phyloP scores from a whole-genome alignment of 2,329 filamentous ascomycete genomes.

The Fusarium sp. region DNA sequence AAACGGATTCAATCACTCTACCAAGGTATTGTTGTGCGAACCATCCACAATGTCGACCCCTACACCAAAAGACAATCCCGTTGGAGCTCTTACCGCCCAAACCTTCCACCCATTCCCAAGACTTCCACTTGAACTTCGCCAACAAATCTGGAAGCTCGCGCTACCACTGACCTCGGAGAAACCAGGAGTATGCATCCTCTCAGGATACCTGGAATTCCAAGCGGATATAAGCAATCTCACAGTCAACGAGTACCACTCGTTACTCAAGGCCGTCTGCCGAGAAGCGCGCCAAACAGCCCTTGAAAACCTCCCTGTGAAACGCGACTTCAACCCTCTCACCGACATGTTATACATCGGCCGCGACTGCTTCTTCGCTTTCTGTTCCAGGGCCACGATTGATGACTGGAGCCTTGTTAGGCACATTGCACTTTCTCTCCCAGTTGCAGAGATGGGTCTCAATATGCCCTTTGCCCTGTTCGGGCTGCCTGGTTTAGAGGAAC shows the following conservation, averaged over 20 bases:
- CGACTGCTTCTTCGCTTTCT: background rate
- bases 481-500: background rate
- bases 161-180: background rate
- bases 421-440: background rate
- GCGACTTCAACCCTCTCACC: background rate
- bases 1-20: rapidly evolving
- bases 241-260: background rate
- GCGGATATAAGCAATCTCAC: background rate
- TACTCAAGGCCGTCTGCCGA: background rate
- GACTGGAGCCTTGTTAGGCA: background rate
- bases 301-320: background rate
- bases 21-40: background rate
- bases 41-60: background rate
- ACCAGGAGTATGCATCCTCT: background rate
- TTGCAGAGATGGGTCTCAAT: background rate
- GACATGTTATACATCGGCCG: background rate
- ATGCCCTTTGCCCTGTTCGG: background rate
- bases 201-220: too few relatives aligned
- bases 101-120: background rate
- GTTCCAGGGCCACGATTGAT: background rate
- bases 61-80: background rate
- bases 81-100: background rate
- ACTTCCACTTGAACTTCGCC: background rate
- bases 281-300: background rate
- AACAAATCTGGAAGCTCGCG: background rate